Conservation (phyloP, 306 rosid genomes). For the Vigna unguiculata region DNA sequence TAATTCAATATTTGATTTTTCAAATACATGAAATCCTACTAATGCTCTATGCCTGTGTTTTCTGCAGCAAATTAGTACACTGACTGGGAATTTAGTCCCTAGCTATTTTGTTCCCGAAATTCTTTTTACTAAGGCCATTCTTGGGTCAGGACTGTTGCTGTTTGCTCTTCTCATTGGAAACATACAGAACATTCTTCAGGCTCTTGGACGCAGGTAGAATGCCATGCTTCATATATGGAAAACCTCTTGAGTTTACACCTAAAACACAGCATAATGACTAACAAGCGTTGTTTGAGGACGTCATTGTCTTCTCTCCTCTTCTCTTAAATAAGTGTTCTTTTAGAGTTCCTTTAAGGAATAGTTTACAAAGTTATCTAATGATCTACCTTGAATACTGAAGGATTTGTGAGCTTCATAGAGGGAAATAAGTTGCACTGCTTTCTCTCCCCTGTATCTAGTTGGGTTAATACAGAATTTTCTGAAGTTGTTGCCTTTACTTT, state of each 20-base stretch:
- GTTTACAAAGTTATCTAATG: background rate
- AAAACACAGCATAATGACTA: background rate
- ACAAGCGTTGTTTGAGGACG: conserved; percentile 1
- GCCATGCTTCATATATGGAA: conserved; percentile 23
- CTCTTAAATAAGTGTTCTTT: background rate
- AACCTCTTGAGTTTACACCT: background rate
- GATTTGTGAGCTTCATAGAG: background rate
- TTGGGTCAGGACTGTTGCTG: conserved; percentile 82
- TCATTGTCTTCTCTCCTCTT: background rate
- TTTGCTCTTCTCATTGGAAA: conserved; percentile 90
- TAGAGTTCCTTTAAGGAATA: conserved; percentile 1
- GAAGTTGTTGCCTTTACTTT: background rate
- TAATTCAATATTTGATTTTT: background rate
- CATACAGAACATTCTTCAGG: conserved; percentile 90
- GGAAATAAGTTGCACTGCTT: background rate
- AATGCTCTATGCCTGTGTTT: conserved; percentile 27
- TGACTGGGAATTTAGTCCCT: conserved; percentile 78
- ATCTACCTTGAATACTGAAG: conserved; percentile 8
- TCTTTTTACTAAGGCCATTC: conserved; percentile 70
- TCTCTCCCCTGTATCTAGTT: conserved; percentile 3
- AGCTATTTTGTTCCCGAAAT: conserved; percentile 83
- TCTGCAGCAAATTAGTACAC: conserved; percentile 90
- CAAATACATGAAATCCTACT: conserved; percentile 29
- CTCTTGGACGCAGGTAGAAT: conserved; percentile 78
- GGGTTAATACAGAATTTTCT: background rate